These are phyloP conservation scores for Saccharata proteae DNA, from an alignment of 2,329 filamentous ascomycete species.

Conservation along the genomic window DNA sequence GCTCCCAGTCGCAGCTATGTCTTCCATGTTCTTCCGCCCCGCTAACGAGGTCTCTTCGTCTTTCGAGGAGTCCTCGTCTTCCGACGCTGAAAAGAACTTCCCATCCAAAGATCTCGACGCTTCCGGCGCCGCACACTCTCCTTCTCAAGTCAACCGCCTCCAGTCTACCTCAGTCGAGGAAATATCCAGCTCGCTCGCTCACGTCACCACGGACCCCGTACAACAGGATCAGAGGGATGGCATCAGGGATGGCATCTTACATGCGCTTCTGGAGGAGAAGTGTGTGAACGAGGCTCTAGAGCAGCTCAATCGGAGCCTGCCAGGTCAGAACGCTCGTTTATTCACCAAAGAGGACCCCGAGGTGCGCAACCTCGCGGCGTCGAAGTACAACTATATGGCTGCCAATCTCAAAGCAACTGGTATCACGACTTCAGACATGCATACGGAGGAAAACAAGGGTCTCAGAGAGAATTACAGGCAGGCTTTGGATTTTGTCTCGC, in stretches of 20 bases:
- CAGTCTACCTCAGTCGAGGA: constrained; percentile 5
- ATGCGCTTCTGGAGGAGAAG: constrained; percentile 34
- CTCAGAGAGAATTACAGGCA: constrained; percentile 5
- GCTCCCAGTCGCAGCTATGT: constrained; percentile 4
- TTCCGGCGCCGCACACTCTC: neutral
- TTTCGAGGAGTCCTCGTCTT: constrained; percentile 1
- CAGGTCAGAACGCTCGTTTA: constrained; percentile 1
- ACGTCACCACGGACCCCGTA: neutral
- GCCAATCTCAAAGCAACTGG: constrained; percentile 5
- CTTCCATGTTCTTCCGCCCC: constrained; percentile 6
- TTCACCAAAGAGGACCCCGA: constrained; percentile 20
- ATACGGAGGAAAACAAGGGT: constrained; percentile 3
- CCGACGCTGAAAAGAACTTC: neutral
- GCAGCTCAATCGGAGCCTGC: constrained; percentile 19
- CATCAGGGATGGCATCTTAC: constrained; percentile 29
- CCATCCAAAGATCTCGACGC: neutral
- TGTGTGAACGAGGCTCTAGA: constrained; percentile 27
- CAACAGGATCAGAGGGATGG: constrained; percentile 18
- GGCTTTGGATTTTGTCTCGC: neutral
- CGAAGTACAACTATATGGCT: constrained; percentile 27
- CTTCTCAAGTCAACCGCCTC: neutral
- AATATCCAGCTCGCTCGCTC: constrained; percentile 4
- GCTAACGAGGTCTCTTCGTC: constrained; percentile 4
- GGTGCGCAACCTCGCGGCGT: constrained; percentile 23
- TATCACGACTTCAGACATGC: neutral